Evolutionary conservation across 2,329 filamentous ascomycete genomes (phyloP).

Genomic region (Pseudogymnoascus sp.): DNA sequence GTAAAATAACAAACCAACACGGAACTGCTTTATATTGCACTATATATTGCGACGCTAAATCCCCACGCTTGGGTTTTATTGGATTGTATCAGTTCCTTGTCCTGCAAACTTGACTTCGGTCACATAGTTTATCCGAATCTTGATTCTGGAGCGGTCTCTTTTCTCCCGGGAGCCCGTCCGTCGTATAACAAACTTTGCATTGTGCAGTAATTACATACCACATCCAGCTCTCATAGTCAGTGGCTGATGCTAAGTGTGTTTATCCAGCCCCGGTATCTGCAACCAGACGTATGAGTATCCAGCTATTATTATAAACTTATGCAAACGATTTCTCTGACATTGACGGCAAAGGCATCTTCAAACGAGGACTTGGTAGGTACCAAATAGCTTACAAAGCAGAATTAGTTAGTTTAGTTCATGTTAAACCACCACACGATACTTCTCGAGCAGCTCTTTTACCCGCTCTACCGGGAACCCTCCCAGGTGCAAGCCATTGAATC

Average conservation of each 20-base stretch:
- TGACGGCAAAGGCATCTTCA: background rate
- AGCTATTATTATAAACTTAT: background rate
- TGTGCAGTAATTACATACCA: background rate
- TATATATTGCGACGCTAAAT: background rate
- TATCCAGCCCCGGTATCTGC: background rate
- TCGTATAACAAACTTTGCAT: too few relatives aligned
- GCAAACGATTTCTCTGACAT: background rate
- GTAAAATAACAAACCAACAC: background rate
- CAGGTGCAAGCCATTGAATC: slow-evolving; percentile 40
- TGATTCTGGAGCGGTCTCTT: background rate
- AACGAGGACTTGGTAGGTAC: background rate
- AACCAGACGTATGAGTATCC: background rate
- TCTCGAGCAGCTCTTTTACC: slow-evolving; percentile 39
- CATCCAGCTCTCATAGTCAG: background rate
- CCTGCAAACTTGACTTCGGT: background rate
- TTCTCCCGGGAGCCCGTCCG: too few relatives aligned
- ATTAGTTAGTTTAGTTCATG: background rate
- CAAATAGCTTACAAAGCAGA: background rate
- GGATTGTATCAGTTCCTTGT: background rate
- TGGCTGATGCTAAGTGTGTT: background rate
- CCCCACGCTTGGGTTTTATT: background rate
- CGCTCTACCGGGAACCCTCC: slow-evolving; percentile 41
- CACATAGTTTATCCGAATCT: background rate
- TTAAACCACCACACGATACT: slow-evolving; percentile 25
- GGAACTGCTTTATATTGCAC: background rate